Evolutionary conservation across 495 filamentous ascomycete genomes (phyloP), one percentile per base, ranked within the genome.

Genomic region (Hyaloscypha finlandica): DNA sequence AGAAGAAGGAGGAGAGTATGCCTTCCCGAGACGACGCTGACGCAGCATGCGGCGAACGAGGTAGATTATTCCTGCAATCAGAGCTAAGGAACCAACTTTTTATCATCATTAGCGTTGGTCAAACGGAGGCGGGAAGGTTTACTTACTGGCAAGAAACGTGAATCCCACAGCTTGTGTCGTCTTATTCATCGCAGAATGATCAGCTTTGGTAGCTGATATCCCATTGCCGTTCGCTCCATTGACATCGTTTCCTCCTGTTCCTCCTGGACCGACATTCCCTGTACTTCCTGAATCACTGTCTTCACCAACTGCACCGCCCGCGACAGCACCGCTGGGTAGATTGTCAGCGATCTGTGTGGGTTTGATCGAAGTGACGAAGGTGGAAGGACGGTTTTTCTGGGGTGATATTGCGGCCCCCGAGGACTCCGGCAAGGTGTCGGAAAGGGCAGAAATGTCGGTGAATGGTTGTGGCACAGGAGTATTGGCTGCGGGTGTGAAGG

Each of bases 21-120:
- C 60, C 29, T 53, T 52, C 12, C 60, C 60, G 42, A 63, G 22
- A 14, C 60, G 60, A 6, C 45, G 39, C 4, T 63, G 45, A 31
- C 31, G 37, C 9, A 64, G 33, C 35, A 68, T n/a, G 30, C 33
- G 37, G 42, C 60, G 60, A 42, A 63, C 42, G 11, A 63, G 25
- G 42, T 51, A 63, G 60, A 63, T 33, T 4, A 63, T 16, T 6
- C 25, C 39, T 19, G 29, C 29, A 4, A 54, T 12, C 14, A 63
- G 16, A 19, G 35, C 30, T 6, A 63, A 2, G 22, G 42, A 31
- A 2, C 60, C 60, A 19, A 63, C 60, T 63, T 22, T 42, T 35
- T 48, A 4, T 16, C 16, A 0, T 11, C 4, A 48, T 6, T 48
- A 48, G 8, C 35, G 6, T 6, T 37, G 35, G 12, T 1, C 12